Conservation (phyloP, 169 alveolate genomes). For the Sarcocystis neurona region DNA sequence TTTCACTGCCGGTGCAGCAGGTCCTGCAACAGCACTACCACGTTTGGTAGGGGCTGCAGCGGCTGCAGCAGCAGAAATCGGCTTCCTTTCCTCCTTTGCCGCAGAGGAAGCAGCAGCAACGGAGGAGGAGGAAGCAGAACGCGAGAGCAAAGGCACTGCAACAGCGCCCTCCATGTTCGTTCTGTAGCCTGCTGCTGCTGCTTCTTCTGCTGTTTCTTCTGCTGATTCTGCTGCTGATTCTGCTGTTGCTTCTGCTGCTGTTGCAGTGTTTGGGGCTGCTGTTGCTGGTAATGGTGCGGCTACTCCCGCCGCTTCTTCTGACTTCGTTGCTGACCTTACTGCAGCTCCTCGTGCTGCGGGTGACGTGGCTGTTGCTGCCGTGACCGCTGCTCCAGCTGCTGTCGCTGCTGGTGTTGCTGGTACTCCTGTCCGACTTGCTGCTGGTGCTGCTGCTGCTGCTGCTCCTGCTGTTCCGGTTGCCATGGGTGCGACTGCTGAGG, state of each 20-base stretch:
- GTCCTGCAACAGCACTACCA: no score
- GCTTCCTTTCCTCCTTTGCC: no score
- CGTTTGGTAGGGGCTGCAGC: slow-evolving; percentile 36
- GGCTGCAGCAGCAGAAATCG: slow-evolving; percentile 15
- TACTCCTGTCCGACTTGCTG: slow-evolving; percentile 37
- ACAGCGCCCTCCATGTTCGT: slow-evolving; percentile 26
- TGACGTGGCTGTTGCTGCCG: slow-evolving; percentile 24
- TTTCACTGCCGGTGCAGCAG: no score
- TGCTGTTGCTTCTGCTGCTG: slow-evolving; percentile 37
- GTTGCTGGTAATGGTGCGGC: slow-evolving; percentile 39
- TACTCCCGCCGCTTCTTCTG: neutral
- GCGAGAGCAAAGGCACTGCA: neutral
- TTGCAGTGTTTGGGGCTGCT: slow-evolving; percentile 12
- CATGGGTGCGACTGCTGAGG: no score
- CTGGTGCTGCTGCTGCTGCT: slow-evolving; percentile 48
- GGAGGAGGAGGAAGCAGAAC: neutral
- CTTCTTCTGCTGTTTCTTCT: slow-evolving; percentile 24
- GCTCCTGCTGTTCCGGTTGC: no score
- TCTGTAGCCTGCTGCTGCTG: neutral
- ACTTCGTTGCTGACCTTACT: no score
- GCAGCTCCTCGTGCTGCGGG: no score
- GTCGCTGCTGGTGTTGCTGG: slow-evolving; percentile 8
- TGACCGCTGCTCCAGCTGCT: slow-evolving; percentile 33
- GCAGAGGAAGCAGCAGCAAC: slow-evolving; percentile 28
- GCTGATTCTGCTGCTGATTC: slow-evolving; percentile 30